These are phyloP conservation scores for Daldinia decipiens DNA, from an alignment of 495 filamentous ascomycete species.

Conservation along the genomic window DNA sequence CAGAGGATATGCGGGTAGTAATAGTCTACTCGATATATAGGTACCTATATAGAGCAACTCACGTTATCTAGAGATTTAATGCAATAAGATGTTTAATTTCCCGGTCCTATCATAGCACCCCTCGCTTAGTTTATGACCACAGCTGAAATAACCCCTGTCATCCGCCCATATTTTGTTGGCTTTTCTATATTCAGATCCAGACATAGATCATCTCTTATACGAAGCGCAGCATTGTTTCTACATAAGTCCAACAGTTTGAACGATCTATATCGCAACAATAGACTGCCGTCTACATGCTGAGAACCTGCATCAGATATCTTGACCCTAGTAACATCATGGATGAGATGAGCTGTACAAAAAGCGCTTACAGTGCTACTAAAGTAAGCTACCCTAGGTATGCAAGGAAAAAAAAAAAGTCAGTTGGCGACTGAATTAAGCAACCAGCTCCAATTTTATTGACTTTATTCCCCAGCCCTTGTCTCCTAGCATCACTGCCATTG, in stretches of 20 bases:
- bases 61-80: no score
- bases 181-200: neutral
- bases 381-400: neutral
- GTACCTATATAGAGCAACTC: no score
- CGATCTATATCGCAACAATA: neutral
- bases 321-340: neutral
- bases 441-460: slow-evolving; percentile 5
- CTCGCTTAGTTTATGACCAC: neutral
- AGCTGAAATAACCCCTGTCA: neutral
- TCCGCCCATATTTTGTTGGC: neutral
- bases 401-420: neutral
- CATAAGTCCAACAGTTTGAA: neutral
- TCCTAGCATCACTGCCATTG: slow-evolving; percentile 15
- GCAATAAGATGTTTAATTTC: no score
- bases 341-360: neutral
- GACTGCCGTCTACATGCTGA: no score
- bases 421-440: slow-evolving; percentile 7
- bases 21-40: no score
- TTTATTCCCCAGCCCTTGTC: slow-evolving; percentile 8
- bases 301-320: neutral
- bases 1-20: no score
- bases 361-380: neutral
- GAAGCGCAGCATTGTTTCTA: neutral
- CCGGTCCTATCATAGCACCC: no score
- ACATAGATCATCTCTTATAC: neutral